Evolutionary conservation across 495 filamentous ascomycete species (phyloP), one percentile per base, ranked within the genome.

Genomic region (Cairneyella variabilis): DNA sequence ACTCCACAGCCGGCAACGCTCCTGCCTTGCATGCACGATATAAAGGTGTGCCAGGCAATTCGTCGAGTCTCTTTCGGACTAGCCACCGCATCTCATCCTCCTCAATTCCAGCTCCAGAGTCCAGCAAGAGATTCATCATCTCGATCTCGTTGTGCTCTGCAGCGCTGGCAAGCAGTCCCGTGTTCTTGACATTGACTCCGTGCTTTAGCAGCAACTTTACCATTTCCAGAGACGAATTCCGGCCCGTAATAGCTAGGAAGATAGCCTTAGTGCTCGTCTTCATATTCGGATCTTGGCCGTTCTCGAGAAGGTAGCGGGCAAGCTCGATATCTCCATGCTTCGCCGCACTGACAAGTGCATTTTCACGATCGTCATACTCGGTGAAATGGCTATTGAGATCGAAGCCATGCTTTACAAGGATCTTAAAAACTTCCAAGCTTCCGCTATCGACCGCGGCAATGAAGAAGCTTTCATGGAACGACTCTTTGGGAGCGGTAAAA

Each of bases 11-110:
- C 14, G 2, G 8, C 26, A 34, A 9, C 3, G 3, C 8, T 9
- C 44, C 44, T 14, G 26, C 27, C 20, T 23, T 47, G 16, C 44
- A 47, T n/a, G 44, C 44, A 25, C 44, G 22, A 21, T 47, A 47
- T 27, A 47, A 34, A 7, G 44, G 22, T 14, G 44, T 47, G 26
- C 44, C 44, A 16, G 30, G 25, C 16, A 12, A 2, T 11, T 47
- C 44, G 26, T 47, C 27, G 6, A 6, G 6, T 14, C 14, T 14
- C 27, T 4, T 32, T 7, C n/a, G 14, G 9, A 32, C 44, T 9
- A 47, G 16, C 44, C 44, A 47, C 27, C 26, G 25, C 10, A 21
- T 34, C 27, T 47, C 27, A 4, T 14, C 7, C 26, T 47, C 44
- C 11, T 47, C 44, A 4, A 47, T 34, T 16, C 25, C 44, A 34